Evolutionary conservation across 2,329 filamentous ascomycete species (phyloP), one percentile per base, ranked within the genome.

Genomic region (Trichophyton rubrum): DNA sequence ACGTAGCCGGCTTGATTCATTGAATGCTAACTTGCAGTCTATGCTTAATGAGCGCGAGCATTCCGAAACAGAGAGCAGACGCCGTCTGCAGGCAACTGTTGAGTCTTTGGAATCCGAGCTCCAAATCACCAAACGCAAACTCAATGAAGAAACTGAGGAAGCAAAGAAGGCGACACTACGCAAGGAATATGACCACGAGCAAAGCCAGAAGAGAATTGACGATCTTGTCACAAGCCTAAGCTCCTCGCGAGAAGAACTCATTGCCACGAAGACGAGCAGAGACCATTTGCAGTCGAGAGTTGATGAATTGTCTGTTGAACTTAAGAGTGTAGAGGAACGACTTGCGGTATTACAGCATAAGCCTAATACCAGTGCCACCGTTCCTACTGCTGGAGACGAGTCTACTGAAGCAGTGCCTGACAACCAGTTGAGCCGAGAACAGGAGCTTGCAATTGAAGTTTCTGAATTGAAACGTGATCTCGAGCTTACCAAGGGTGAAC

Each of bases 31-130:
- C 59, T 83, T 96, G 57, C 92, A 97, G 69, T 91, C 85, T 15
- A 80, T 97, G 38, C 85, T 95, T 65, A 97, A 96, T 67, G 92
- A 99, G 74, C 89, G 90, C 43, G 91, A 95, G 67, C 82, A 93
- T 56, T 79, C 85, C 1, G 91, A 96, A 61, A 83, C 87, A 0
- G 93, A 99, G 72, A 84, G 81, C 22, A 85, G 89, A 65, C 86
- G 92, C 60, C 85, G 91, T 64, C 77, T 95, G 0, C 89, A 96
- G 69, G 76, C 80, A 13, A 89, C 86, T 65, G 83, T 90, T 24
- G 91, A 97, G 66, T 79, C 80, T 11, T 77, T 97, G 7, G 90
- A 96, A 68, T 78, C 83, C 1, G 91, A 99, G 67, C 75, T 99
- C 3, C 82, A 82, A 59, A 82, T 84, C 1, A 86, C 85, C 0